Percentiles rank a stretch among this genome's conserved stretches.
Conservation (phyloP, 1,284 basidiomycete species). For the Apiotrichum siamense region DNA sequence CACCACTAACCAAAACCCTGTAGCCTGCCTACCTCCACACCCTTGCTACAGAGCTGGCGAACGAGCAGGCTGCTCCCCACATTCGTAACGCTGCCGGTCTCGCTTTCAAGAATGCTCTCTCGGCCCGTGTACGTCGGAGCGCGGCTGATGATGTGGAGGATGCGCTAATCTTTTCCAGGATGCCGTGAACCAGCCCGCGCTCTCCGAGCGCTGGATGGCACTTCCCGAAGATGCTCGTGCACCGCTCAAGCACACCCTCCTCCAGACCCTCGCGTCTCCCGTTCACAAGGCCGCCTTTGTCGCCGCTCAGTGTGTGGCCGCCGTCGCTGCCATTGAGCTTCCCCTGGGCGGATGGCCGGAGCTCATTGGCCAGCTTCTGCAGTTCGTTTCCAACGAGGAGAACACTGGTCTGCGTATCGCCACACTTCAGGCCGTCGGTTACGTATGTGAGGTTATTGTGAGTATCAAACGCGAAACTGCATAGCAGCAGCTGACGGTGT, state of each 20-base stretch:
- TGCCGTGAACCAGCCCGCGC: slow-evolving; percentile 64
- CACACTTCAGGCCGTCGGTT: slow-evolving; percentile 91
- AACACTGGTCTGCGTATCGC: slow-evolving; percentile 78
- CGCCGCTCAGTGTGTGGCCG: slow-evolving; percentile 87
- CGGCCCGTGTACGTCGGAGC: slow-evolving; percentile 65
- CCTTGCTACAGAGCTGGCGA: slow-evolving; percentile 72
- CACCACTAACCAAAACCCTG: background rate
- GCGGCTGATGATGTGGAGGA: slow-evolving; percentile 11
- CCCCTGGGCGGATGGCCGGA: slow-evolving; percentile 83
- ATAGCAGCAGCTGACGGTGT: background rate
- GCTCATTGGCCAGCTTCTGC: slow-evolving; percentile 78
- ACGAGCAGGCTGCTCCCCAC: slow-evolving; percentile 64
- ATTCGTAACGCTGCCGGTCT: slow-evolving; percentile 91
- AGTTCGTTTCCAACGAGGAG: slow-evolving; percentile 72
- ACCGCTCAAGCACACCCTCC: slow-evolving; percentile 83
- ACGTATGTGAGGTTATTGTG: slow-evolving; percentile 93
- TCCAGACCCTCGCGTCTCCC: slow-evolving; percentile 73
- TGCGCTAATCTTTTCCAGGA: slow-evolving; percentile 56
- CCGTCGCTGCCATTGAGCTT: slow-evolving; percentile 88
- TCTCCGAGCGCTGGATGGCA: slow-evolving; percentile 72
- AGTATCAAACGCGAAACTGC: slow-evolving; percentile 37
- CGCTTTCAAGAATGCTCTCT: slow-evolving; percentile 92
- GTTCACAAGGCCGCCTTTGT: slow-evolving; percentile 71
- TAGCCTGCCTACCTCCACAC: slow-evolving; percentile 84
- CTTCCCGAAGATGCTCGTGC: slow-evolving; percentile 63